Conservation (phyloP, 805 yeast species). For the Kuraishia cidri region DNA sequence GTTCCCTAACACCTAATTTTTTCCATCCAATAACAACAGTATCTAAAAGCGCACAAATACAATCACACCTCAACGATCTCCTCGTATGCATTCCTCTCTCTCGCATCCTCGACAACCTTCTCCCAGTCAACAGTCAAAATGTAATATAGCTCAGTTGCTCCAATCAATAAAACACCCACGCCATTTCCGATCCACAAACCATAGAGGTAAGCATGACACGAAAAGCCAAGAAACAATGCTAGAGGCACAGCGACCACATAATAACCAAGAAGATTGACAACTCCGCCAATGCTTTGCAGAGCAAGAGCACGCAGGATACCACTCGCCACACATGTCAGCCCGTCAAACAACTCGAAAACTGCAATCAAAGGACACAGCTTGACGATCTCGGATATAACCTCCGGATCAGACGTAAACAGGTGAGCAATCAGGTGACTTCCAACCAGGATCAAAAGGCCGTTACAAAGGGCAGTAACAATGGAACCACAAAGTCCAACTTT, state of each 20-base stretch:
- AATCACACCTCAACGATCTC: too few species aligned
- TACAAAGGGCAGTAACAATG: constrained; percentile 21
- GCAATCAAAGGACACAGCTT: constrained; percentile 57
- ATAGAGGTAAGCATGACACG: constrained; percentile 26
- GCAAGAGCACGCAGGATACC: constrained; percentile 76
- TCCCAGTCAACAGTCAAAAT: constrained; percentile 48
- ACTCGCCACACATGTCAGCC: constrained; percentile 61
- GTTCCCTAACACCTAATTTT: too few species aligned
- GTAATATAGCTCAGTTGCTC: constrained; percentile 34
- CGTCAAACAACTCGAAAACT: constrained; percentile 58
- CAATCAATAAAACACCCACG: constrained; percentile 49
- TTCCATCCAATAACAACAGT: too few species aligned
- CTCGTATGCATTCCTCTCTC: constrained; percentile 16
- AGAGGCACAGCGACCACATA: constrained; percentile 40
- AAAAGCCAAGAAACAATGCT: constrained; percentile 34
- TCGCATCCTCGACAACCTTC: constrained; percentile 25
- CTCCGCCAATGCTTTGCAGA: constrained; percentile 63
- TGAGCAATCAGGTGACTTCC: constrained; percentile 41
- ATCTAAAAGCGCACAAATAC: too few species aligned
- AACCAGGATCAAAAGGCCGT: constrained; percentile 34
- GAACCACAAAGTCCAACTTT: constrained; percentile 28
- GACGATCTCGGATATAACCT: constrained; percentile 43
- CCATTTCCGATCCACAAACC: constrained; percentile 78
- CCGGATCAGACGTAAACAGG: constrained; percentile 54
- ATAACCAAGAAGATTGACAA: constrained; percentile 47